phyloP scores from a whole-genome alignment of 371 early-diverging fungal species.

The Mucor lusitanicus region DNA sequence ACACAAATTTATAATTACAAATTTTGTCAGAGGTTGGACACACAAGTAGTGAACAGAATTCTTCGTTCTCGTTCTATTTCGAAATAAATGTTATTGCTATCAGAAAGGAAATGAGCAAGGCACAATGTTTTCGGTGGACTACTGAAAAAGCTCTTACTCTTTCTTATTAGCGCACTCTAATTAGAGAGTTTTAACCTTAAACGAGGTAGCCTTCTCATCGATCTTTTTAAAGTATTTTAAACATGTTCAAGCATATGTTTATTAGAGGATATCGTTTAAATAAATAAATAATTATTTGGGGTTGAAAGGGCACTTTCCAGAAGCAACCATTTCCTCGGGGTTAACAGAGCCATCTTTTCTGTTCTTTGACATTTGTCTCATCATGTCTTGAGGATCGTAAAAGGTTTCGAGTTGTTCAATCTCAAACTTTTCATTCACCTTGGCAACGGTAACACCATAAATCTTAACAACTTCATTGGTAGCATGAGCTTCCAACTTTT shows the following conservation, averaged over 20 bases:
- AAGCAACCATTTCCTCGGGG: conserved; percentile 13
- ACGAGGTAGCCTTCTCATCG: neutral
- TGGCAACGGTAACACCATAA: conserved; percentile 50
- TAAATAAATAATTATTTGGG: conserved; percentile 17
- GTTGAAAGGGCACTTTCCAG: conserved; percentile 48
- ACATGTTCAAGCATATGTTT: neutral
- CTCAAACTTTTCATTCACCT: conserved; percentile 47
- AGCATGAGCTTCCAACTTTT: conserved; percentile 45
- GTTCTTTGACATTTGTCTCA: conserved; percentile 52
- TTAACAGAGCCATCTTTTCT: conserved; percentile 21
- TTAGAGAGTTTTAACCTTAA: neutral
- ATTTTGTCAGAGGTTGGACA: neutral
- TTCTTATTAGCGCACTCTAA: neutral
- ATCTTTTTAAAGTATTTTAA: neutral
- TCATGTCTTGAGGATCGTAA: conserved; percentile 50
- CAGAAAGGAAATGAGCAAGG: neutral
- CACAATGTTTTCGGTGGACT: neutral
- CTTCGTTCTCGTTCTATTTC: neutral
- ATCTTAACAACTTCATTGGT: conserved; percentile 46
- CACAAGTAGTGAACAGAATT: neutral
- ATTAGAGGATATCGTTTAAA: neutral
- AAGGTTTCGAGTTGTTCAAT: conserved; percentile 52
- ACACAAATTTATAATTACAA: neutral
- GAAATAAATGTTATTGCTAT: neutral
- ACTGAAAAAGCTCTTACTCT: neutral